These are phyloP conservation scores for Pythium phragmiticola DNA, from an alignment of 352 stramenopile species.

Conservation along the genomic window DNA sequence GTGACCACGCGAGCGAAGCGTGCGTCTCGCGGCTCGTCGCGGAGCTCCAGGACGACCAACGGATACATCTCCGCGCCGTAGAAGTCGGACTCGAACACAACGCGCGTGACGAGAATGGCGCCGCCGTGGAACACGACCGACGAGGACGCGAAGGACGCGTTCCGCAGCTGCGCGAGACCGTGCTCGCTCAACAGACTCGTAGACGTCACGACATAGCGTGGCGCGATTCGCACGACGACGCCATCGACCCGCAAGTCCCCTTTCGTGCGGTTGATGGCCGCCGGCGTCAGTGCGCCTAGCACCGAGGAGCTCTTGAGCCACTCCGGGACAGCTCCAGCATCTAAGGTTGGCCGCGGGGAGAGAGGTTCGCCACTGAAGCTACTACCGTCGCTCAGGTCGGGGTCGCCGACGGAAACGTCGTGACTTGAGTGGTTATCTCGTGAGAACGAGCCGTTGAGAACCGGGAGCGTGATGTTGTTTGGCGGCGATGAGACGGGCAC, in stretches of 20 bases:
- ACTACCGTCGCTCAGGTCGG: neutral
- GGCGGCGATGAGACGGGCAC: neutral
- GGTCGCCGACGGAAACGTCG: neutral
- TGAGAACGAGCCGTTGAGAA: neutral
- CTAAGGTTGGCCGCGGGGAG: no score
- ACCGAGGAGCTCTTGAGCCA: slow-evolving; percentile 12
- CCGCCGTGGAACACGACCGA: slow-evolving; percentile 17
- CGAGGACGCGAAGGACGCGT: neutral
- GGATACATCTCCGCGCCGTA: slow-evolving; percentile 3
- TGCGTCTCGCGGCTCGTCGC: neutral
- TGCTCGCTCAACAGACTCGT: slow-evolving; percentile 7
- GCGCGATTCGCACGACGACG: slow-evolving; percentile 24
- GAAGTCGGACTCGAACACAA: slow-evolving; percentile 23
- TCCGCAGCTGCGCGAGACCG: slow-evolving; percentile 9
- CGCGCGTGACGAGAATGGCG: slow-evolving; percentile 1
- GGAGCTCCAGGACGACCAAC: slow-evolving; percentile 25
- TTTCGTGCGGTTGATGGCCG: neutral
- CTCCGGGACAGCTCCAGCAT: neutral
- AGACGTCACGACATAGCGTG: slow-evolving; percentile 19
- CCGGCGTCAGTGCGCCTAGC: slow-evolving; percentile 15
- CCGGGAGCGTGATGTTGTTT: neutral
- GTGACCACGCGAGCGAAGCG: slow-evolving; percentile 14
- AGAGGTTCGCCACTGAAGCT: neutral
- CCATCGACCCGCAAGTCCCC: slow-evolving; percentile 21
- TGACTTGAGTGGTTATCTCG: neutral